Conservation (phyloP, 2,329 filamentous ascomycete species). For the Trichoderma koningiopsis region DNA sequence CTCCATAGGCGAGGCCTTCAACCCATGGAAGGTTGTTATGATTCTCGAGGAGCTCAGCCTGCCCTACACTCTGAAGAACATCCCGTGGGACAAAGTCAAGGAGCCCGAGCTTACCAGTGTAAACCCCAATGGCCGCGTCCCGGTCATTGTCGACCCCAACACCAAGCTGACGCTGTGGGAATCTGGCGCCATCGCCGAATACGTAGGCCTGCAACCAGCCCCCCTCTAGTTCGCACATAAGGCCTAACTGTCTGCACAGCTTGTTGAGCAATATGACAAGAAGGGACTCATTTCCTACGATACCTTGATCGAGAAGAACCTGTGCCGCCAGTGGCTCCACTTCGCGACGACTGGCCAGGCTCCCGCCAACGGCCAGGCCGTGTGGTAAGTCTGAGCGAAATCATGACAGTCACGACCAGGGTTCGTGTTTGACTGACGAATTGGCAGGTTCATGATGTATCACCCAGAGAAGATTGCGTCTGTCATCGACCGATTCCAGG, state of each 20-base stretch:
- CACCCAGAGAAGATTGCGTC: too few species aligned
- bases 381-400: slow-evolving; percentile 31
- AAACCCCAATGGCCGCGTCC: slow-evolving; percentile 42
- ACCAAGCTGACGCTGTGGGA: slow-evolving; percentile 30
- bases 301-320: neutral
- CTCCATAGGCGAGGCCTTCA: neutral
- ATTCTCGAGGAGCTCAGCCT: slow-evolving; percentile 42
- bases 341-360: slow-evolving; percentile 37
- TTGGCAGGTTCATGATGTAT: too few species aligned
- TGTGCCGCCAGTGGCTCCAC: slow-evolving; percentile 30
- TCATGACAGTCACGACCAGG: too few species aligned
- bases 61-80: slow-evolving; percentile 35
- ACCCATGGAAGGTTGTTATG: slow-evolving; percentile 36
- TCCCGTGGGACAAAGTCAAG: slow-evolving; percentile 32
- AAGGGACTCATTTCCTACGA: slow-evolving; percentile 25
- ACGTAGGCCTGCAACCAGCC: too few species aligned
- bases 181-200: slow-evolving; percentile 31
- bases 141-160: slow-evolving; percentile 31
- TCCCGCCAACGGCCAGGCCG: slow-evolving; percentile 35
- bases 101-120: slow-evolving; percentile 32
- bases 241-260: neutral
- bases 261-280: slow-evolving; percentile 31
- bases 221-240: too few species aligned
- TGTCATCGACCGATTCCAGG: too few species aligned
- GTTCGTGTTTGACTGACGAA: too few species aligned